Percentiles rank a stretch among this genome's conserved stretches.
These are phyloP conservation scores for Magnolia kwangsiensis DNA, from an alignment of 164 flowering plant species.

Conservation along the genomic window DNA sequence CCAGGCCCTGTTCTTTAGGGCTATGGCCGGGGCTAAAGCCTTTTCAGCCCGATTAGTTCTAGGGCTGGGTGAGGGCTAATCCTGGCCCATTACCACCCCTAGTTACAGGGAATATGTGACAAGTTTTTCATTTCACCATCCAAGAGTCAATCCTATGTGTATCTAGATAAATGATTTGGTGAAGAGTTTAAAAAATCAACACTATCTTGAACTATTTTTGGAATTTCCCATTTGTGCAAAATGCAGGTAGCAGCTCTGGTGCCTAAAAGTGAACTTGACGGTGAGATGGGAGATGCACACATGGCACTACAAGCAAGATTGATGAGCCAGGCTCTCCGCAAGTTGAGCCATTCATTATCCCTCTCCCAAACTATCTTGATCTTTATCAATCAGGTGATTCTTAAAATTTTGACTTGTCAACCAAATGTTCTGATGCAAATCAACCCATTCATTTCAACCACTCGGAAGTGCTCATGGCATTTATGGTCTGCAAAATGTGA, in stretches of 20 bases:
- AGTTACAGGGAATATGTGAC: neutral
- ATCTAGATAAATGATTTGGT: too few relatives aligned
- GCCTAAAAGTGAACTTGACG: slow-evolving; percentile 95
- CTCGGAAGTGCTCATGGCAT: too few relatives aligned
- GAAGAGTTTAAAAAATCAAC: neutral
- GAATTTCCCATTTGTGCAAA: neutral
- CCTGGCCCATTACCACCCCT: neutral
- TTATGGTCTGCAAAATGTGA: neutral
- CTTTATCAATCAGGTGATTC: slow-evolving; percentile 84
- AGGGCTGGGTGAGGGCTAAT: neutral
- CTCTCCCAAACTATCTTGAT: slow-evolving; percentile 74
- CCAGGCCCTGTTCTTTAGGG: neutral
- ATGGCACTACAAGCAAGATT: slow-evolving; percentile 98
- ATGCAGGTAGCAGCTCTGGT: slow-evolving; percentile 95
- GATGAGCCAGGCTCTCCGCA: slow-evolving; percentile 98
- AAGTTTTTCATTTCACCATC: too few relatives aligned
- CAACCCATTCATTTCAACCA: neutral
- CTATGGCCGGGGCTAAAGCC: neutral
- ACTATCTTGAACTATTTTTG: neutral
- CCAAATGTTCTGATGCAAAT: neutral
- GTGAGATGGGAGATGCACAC: slow-evolving; percentile 99
- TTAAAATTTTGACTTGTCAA: neutral
- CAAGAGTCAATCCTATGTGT: too few relatives aligned
- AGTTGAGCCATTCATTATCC: slow-evolving; percentile 86
- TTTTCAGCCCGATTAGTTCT: neutral